A percentile compares a stretch with the other conserved stretches of the same genome.
phyloP scores from a whole-genome alignment of 495 filamentous ascomycete species.

The Podospora anserina region DNA sequence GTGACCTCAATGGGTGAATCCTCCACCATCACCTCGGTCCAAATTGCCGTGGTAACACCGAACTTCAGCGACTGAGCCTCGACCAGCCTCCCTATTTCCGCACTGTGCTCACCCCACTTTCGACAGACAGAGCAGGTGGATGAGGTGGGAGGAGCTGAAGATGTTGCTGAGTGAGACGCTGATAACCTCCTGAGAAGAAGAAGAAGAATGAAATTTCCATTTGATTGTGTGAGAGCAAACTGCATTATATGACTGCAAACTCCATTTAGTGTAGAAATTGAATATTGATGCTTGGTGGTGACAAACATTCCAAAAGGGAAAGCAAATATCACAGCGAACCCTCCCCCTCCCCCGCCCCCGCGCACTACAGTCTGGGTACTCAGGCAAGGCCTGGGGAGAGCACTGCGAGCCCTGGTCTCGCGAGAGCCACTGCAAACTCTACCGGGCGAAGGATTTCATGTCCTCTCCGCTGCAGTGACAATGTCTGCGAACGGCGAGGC shows the following conservation, averaged over 20 bases:
- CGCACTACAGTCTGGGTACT: neutral
- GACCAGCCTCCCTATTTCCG: neutral
- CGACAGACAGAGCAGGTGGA: neutral
- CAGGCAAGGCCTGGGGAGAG: neutral
- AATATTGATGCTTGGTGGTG: neutral
- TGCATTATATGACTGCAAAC: neutral
- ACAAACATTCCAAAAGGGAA: neutral
- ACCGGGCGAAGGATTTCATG: constrained; percentile 8
- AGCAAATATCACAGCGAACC: neutral
- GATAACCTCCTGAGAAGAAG: neutral
- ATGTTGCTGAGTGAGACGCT: neutral
- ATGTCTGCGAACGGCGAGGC: constrained; percentile 3
- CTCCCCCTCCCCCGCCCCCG: neutral
- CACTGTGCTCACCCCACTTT: constrained; percentile 4
- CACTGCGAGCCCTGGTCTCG: neutral
- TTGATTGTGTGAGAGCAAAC: constrained; percentile 1
- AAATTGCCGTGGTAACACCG: constrained; percentile 2
- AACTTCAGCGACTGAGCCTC: neutral
- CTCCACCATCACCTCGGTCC: constrained; percentile 2
- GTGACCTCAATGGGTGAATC: neutral
- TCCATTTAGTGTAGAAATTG: neutral
- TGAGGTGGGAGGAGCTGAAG: neutral
- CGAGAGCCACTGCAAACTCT: constrained; percentile 3
- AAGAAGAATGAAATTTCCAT: neutral
- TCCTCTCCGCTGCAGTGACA: neutral